Percentiles rank a stretch among this genome's conserved stretches.
Evolutionary conservation across 306 rosid species (phyloP).

Genomic region (Malus fusca): DNA sequence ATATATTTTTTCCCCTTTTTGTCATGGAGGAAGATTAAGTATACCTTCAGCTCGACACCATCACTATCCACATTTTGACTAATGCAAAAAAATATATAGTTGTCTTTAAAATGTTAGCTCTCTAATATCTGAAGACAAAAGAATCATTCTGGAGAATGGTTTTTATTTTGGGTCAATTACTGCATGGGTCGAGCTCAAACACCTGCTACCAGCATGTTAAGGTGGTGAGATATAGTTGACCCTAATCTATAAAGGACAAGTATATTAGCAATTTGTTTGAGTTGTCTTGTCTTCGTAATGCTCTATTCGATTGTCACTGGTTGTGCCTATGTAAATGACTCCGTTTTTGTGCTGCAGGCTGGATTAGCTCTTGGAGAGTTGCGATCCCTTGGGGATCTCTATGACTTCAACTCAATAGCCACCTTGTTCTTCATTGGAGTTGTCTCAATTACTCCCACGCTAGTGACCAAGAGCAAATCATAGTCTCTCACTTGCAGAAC

Average conservation of each 20-base stretch:
- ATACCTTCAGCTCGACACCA: not conserved
- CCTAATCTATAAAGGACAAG: not conserved
- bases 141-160: too few relatives aligned
- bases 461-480: slow-evolving; percentile 59
- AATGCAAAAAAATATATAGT: not conserved
- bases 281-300: not conserved
- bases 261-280: not conserved
- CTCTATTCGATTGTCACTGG: not conserved
- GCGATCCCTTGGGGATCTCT: slow-evolving; percentile 73
- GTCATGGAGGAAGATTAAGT: not conserved
- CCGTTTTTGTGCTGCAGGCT: slow-evolving; percentile 45
- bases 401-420: slow-evolving; percentile 89
- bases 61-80: not conserved
- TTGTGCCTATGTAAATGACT: not conserved
- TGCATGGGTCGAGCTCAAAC: not conserved
- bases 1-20: not conserved
- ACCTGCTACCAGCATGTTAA: not conserved
- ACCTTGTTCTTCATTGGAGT: slow-evolving; percentile 78
- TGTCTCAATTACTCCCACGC: slow-evolving; percentile 73
- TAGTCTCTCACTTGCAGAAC: slow-evolving; percentile 24
- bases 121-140: not conserved
- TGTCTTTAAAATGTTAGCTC: not conserved
- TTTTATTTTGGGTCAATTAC: not conserved
- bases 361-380: slow-evolving; percentile 93
- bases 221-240: not conserved